phyloP scores from a whole-genome alignment of 2,329 filamentous ascomycete species.

The Colletotrichum coccodes region DNA sequence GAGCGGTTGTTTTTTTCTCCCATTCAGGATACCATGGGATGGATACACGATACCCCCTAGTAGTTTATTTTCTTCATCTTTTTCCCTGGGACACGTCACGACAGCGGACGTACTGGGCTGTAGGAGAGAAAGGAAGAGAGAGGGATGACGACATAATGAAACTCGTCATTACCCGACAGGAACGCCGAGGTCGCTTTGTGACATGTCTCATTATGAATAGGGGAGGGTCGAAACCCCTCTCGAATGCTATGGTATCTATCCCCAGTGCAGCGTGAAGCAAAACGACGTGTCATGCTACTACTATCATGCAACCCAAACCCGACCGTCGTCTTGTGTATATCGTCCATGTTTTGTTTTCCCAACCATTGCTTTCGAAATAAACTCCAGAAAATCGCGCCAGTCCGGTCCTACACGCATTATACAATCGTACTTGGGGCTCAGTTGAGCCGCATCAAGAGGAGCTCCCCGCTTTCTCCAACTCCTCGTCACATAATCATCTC shows the following conservation, averaged over 20 bases:
- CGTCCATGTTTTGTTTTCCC: neutral
- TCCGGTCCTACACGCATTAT: neutral
- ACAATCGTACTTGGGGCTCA: neutral
- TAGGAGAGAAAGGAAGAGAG: too few species aligned
- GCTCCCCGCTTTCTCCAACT: neutral
- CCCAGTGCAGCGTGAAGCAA: neutral
- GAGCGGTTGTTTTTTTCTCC: neutral
- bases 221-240: neutral
- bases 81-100: neutral
- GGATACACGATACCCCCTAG: constrained; percentile 30
- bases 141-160: too few species aligned
- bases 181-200: neutral
- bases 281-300: neutral
- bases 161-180: neutral
- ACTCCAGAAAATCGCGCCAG: constrained; percentile 1
- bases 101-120: neutral
- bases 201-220: constrained; percentile 4
- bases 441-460: neutral
- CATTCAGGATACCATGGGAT: constrained; percentile 27
- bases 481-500: neutral
- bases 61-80: neutral
- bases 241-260: constrained; percentile 1
- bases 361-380: neutral
- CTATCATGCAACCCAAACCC: neutral
- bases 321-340: neutral